phyloP scores from a whole-genome alignment of 768 basidiomycete genomes.

The Tulasnella calospora region DNA sequence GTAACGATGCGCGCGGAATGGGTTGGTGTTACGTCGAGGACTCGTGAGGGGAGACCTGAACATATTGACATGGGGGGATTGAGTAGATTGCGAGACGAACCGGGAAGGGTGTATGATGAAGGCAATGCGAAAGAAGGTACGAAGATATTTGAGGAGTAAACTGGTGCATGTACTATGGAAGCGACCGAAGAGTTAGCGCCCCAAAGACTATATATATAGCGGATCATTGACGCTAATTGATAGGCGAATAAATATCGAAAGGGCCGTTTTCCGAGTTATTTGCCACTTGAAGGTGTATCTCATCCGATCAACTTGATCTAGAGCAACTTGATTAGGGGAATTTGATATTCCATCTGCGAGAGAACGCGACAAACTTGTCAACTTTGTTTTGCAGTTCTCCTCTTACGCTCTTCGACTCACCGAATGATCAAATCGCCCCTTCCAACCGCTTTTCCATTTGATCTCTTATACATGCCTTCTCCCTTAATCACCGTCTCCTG shows the following conservation, averaged over 20 bases:
- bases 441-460: conserved; percentile 48
- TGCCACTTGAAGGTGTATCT: conserved; percentile 19
- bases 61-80: too few species aligned
- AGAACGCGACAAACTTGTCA: neutral
- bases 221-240: neutral
- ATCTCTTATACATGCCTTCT: conserved; percentile 62
- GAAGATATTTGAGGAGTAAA: too few species aligned
- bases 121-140: too few species aligned
- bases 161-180: too few species aligned
- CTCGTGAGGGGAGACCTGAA: too few species aligned
- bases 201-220: too few species aligned
- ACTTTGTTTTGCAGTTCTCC: neutral
- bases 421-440: conserved; percentile 62
- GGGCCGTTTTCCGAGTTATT: neutral
- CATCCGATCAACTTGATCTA: conserved; percentile 27
- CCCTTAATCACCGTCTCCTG: conserved; percentile 51
- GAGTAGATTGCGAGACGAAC: too few species aligned
- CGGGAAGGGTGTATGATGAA: too few species aligned
- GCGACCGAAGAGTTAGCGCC: too few species aligned
- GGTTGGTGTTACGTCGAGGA: too few species aligned
- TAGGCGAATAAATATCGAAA: neutral
- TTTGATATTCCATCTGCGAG: conserved; percentile 27
- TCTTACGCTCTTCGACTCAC: conserved; percentile 39
- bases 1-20: too few species aligned
- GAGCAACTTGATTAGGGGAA: conserved; percentile 29